phyloP scores from a whole-genome alignment of 768 basidiomycete species.

The Trametes coccinea region DNA sequence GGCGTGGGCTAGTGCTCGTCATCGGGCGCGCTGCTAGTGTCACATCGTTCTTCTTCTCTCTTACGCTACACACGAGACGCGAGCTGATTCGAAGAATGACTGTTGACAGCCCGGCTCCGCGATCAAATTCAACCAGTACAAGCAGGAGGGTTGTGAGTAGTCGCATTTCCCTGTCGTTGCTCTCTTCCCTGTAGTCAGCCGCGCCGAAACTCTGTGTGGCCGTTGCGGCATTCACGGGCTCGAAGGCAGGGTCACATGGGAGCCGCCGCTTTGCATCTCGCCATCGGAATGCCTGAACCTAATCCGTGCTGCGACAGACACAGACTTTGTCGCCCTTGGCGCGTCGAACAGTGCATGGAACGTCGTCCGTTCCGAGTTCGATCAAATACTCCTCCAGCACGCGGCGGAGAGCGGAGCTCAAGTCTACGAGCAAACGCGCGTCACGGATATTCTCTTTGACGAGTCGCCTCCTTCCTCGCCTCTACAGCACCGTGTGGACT shows the following conservation, averaged over 20 bases:
- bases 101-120: slow-evolving; percentile 54
- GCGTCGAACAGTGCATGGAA: slow-evolving; percentile 58
- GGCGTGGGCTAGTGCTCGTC: neutral
- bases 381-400: slow-evolving; percentile 57
- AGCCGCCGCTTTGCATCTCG: neutral
- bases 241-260: neutral
- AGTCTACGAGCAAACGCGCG: slow-evolving; percentile 50
- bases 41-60: neutral
- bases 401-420: slow-evolving; percentile 47
- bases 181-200: too few relatives aligned
- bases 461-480: slow-evolving; percentile 16
- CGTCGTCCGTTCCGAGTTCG: slow-evolving; percentile 61
- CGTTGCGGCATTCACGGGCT: too few relatives aligned
- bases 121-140: slow-evolving; percentile 57
- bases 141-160: slow-evolving; percentile 57
- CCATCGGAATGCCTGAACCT: neutral
- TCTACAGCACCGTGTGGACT: neutral
- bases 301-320: slow-evolving; percentile 39
- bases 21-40: neutral
- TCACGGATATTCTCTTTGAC: slow-evolving; percentile 48
- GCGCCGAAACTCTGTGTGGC: too few relatives aligned
- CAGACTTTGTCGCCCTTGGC: slow-evolving; percentile 56
- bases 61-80: neutral
- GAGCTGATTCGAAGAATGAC: slow-evolving; percentile 1
- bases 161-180: neutral